Evolutionary conservation across 2,329 filamentous ascomycete species (phyloP), one percentile per base, ranked within the genome.

Genomic region (Nemania diffusa): DNA sequence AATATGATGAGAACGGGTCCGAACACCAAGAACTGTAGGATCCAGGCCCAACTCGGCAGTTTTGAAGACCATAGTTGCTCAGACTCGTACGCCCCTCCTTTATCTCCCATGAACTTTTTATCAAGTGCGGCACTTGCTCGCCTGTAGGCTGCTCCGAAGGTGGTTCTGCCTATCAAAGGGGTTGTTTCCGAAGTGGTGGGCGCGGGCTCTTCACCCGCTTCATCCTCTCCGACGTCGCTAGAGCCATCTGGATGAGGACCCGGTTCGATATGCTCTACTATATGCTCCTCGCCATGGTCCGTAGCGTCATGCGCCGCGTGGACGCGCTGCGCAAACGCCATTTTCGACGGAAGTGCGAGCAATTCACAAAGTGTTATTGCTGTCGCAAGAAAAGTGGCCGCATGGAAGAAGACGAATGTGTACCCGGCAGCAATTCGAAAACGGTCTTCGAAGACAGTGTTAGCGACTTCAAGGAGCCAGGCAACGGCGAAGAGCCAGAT

Each of bases 31-130:
- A 97, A 91, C 75, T 99, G 94, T 20, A 97, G 73, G 48, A 96
- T 79, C 96, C 96, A 99, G 20, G 92, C 90, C 91, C 92, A 97
- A 51, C 86, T 88, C 0, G 93, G 93, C 61, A 98, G 81, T 42
- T 85, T 85, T 3, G 87, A 87, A 58, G 93, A 97, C 96, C 96
- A 99, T 15, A 86, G 82, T 78, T 98, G 96, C 77, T 98, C 96
- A 60, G 88, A 82, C 13, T 87, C 87, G 75, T 90, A 94, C 0
- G 84, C 80, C 62, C 81, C 73, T 1, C 64, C 64, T 26, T 66
- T 73, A 37, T 69, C 68, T 65, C 64, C 76, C 17, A 29, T 55
- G 40, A 79, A 79, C 73, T 75, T 78, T 48, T 73, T 79, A 57
- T 69, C 73, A 63, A 73, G 77, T 65, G 64, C 77, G 2, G 80